phyloP scores from a whole-genome alignment of 2,329 filamentous ascomycete genomes.

The Colletotrichum caudatum region DNA sequence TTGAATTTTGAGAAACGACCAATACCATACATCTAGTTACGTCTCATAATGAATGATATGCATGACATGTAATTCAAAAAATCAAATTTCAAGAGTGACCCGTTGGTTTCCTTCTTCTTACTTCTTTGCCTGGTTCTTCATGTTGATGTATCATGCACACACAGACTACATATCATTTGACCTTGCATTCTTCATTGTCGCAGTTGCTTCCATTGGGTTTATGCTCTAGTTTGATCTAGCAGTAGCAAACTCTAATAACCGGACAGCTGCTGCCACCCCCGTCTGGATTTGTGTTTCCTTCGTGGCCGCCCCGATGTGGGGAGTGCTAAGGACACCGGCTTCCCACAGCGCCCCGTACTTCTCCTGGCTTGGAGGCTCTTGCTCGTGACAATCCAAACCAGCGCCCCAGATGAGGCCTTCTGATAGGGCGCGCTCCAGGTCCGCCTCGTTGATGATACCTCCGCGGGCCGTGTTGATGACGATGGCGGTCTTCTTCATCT shows the following conservation, averaged over 20 bases:
- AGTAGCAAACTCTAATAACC: slow-evolving; percentile 43
- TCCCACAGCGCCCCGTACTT: slow-evolving; percentile 52
- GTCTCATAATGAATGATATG: not conserved
- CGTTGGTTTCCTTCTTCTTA: not conserved
- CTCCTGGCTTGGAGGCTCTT: slow-evolving; percentile 54
- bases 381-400: slow-evolving; percentile 55
- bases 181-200: not conserved
- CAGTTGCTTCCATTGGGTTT: no score
- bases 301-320: slow-evolving; percentile 61
- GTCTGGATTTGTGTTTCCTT: slow-evolving; percentile 49
- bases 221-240: not conserved
- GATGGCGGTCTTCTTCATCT: slow-evolving; percentile 55
- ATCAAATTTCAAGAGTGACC: not conserved
- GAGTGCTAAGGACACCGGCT: slow-evolving; percentile 55
- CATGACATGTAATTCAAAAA: not conserved
- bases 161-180: not conserved
- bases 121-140: not conserved
- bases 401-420: slow-evolving; percentile 54
- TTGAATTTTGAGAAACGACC: not conserved
- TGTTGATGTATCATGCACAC: not conserved
- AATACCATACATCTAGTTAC: not conserved
- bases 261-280: slow-evolving; percentile 45
- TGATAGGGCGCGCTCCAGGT: slow-evolving; percentile 48
- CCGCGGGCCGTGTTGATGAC: slow-evolving; percentile 56
- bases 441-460: slow-evolving; percentile 55